Evolutionary conservation across 768 basidiomycete genomes (phyloP).

Genomic region (Hericium coralloides): DNA sequence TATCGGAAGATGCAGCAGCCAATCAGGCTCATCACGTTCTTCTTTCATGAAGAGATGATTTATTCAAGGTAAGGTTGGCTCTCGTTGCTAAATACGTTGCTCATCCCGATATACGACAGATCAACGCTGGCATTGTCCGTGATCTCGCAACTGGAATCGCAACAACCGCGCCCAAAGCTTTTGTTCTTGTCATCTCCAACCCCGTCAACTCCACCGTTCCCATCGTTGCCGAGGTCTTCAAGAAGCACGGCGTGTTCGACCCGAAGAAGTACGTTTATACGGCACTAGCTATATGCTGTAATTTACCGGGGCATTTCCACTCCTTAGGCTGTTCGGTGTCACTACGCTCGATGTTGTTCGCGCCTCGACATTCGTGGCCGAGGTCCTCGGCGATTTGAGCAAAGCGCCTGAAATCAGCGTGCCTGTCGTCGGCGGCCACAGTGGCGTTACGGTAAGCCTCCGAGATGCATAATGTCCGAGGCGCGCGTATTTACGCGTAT

Average conservation of each 20-base stretch:
- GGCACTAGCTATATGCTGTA: too few relatives aligned
- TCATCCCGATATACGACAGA: slow-evolving; percentile 35
- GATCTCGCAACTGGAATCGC: slow-evolving; percentile 91
- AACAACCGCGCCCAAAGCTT: slow-evolving; percentile 75
- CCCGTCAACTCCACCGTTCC: slow-evolving; percentile 99
- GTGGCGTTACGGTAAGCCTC: slow-evolving; percentile 70
- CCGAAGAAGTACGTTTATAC: slow-evolving; percentile 62
- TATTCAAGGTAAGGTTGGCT: slow-evolving; percentile 69
- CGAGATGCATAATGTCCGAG: background rate
- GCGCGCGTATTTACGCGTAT: background rate
- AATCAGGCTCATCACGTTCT: slow-evolving; percentile 7
- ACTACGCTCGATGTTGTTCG: slow-evolving; percentile 97
- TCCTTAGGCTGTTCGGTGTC: slow-evolving; percentile 82
- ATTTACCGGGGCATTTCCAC: background rate
- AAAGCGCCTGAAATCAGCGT: slow-evolving; percentile 57
- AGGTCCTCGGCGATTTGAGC: slow-evolving; percentile 58
- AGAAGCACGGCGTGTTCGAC: slow-evolving; percentile 85
- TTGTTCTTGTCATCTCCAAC: slow-evolving; percentile 95
- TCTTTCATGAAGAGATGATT: slow-evolving; percentile 62
- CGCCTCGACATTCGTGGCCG: slow-evolving; percentile 91
- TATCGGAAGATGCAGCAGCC: background rate
- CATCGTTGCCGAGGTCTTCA: slow-evolving; percentile 91
- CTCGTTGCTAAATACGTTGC: background rate
- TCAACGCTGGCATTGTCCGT: slow-evolving; percentile 95
- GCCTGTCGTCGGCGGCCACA: slow-evolving; percentile 93